A percentile compares a stretch with the other conserved stretches of the same genome.
phyloP scores from a whole-genome alignment of 108 stramenopile species.

The Tribonema minus region DNA sequence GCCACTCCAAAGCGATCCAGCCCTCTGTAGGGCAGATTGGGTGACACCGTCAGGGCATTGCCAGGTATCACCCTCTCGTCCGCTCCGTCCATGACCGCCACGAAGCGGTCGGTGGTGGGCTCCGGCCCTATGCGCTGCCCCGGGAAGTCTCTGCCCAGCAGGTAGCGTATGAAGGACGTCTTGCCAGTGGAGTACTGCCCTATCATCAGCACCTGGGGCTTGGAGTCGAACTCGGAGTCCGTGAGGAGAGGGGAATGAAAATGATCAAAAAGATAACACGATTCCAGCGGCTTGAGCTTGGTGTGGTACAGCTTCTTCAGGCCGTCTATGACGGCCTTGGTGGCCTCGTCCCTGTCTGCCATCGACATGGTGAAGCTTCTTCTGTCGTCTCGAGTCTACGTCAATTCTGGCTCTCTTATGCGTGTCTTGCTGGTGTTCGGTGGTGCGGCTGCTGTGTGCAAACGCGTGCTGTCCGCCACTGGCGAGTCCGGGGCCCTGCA shows the following conservation, averaged over 20 bases:
- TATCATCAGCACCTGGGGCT: constrained; percentile 90
- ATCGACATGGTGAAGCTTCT: constrained; percentile 1
- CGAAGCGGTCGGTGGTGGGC: constrained; percentile 91
- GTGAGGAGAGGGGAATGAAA: constrained; percentile 94
- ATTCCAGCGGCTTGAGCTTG: constrained; percentile 56
- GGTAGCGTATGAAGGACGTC: constrained; percentile 60
- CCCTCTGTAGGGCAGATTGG: constrained; percentile 86
- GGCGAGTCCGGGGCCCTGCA: background rate
- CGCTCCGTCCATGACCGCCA: constrained; percentile 73
- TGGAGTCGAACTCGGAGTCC: constrained; percentile 94
- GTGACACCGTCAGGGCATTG: constrained; percentile 71
- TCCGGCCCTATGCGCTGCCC: constrained; percentile 95
- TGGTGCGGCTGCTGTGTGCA: background rate
- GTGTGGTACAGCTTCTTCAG: constrained; percentile 55
- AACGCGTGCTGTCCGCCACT: background rate
- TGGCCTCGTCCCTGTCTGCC: constrained; percentile 57
- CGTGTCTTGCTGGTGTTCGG: background rate
- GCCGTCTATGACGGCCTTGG: constrained; percentile 54
- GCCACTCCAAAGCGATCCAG: constrained; percentile 92
- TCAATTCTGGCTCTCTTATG: background rate
- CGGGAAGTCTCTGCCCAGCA: constrained; percentile 70
- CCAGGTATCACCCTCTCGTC: constrained; percentile 89
- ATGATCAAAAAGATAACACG: constrained; percentile 79
- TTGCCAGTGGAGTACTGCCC: constrained; percentile 98
- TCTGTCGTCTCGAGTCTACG: no score